phyloP scores from a whole-genome alignment of 2,329 filamentous ascomycete genomes.

The Xylariaceae sp. region DNA sequence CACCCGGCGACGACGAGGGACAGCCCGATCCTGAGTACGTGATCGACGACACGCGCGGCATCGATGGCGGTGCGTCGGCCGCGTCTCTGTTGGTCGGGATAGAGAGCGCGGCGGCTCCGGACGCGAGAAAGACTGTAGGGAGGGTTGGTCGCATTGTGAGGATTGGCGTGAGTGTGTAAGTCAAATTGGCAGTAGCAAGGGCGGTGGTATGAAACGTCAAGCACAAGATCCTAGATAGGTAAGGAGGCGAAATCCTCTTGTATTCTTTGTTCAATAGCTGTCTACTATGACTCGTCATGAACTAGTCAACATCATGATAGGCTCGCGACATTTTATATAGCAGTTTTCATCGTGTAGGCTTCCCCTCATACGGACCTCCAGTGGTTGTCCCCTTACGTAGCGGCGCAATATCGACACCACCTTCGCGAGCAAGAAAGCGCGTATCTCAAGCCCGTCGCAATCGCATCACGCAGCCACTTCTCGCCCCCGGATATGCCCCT shows the following conservation, averaged over 20 bases:
- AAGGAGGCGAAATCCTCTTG: neutral
- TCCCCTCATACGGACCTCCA: too few species aligned
- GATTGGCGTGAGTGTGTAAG: too few species aligned
- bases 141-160: constrained; percentile 14
- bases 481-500: neutral
- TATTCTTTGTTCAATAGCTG: neutral
- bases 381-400: constrained; percentile 1
- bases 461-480: too few species aligned
- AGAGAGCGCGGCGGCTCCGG: constrained; percentile 12
- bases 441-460: neutral
- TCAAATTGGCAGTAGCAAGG: too few species aligned
- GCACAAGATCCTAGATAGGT: neutral
- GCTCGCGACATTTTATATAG: constrained; percentile 8
- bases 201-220: too few species aligned
- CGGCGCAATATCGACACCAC: constrained; percentile 5
- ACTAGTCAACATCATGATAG: neutral
- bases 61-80: constrained; percentile 18
- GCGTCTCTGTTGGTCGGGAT: constrained; percentile 1
- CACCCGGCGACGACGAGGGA: constrained; percentile 27
- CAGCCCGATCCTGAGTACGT: constrained; percentile 35
- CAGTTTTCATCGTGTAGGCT: neutral
- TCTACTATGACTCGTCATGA: too few species aligned
- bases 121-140: constrained; percentile 11
- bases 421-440: neutral
- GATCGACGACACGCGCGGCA: constrained; percentile 29